phyloP scores from a whole-genome alignment of 2,329 filamentous ascomycete species.

The Ascochyta pisi region DNA sequence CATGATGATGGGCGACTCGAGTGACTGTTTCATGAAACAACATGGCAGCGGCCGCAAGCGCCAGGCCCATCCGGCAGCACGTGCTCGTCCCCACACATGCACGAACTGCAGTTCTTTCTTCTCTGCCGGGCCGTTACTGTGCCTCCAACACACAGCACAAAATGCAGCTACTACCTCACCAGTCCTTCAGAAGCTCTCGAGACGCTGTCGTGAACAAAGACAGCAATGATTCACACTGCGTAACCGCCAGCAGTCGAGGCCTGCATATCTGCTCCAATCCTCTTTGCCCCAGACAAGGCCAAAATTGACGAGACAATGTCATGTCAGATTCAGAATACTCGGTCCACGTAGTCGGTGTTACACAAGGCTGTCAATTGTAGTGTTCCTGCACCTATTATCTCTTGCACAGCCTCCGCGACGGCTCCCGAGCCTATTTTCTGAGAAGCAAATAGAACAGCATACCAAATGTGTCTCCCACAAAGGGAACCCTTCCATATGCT shows the following conservation, averaged over 20 bases:
- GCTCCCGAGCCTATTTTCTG: constrained; percentile 9
- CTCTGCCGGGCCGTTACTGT: constrained; percentile 8
- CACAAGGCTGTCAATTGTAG: constrained; percentile 10
- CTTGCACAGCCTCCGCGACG: constrained; percentile 14
- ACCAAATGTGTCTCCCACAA: not conserved
- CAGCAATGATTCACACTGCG: constrained; percentile 18
- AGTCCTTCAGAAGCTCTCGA: constrained; percentile 9
- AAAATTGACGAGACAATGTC: constrained; percentile 7
- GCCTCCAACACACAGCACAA: constrained; percentile 17
- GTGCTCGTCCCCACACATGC: constrained; percentile 10
- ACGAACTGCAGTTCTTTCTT: constrained; percentile 18
- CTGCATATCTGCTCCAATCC: constrained; percentile 4
- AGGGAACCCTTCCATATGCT: not conserved
- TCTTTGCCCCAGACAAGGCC: constrained; percentile 12
- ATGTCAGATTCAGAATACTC: constrained; percentile 10
- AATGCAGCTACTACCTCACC: constrained; percentile 21
- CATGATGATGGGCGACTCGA: constrained; percentile 12
- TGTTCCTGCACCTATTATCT: constrained; percentile 11
- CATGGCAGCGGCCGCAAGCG: constrained; percentile 17
- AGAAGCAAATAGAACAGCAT: constrained; percentile 4
- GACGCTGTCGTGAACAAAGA: constrained; percentile 16
- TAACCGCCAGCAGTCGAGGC: constrained; percentile 19
- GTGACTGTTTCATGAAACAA: constrained; percentile 25
- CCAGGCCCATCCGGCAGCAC: constrained; percentile 19
- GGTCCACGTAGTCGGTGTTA: constrained; percentile 11